Percentiles rank a stretch among this genome's conserved stretches.
phyloP scores from a whole-genome alignment of 2,329 filamentous ascomycete genomes.

The Botrytis pseudocinerea region DNA sequence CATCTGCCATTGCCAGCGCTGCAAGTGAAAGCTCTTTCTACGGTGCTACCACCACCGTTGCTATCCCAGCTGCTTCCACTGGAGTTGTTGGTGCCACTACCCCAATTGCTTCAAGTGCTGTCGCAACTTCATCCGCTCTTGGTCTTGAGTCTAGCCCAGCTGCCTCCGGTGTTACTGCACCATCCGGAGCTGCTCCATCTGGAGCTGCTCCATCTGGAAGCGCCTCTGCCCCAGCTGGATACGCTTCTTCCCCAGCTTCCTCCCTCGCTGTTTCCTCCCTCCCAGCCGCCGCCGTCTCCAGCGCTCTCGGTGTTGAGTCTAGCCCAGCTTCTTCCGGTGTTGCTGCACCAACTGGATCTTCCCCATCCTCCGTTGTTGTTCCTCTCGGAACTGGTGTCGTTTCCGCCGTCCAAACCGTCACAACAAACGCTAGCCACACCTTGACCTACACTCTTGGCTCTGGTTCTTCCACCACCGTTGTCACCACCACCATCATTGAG shows the following conservation, averaged over 20 bases:
- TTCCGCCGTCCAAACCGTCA: conserved; percentile 1
- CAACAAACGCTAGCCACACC: conserved; percentile 15
- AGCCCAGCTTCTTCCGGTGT: not conserved
- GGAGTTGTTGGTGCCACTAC: not conserved
- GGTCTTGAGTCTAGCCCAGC: not conserved
- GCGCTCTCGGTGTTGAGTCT: not conserved
- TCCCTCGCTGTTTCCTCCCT: not conserved
- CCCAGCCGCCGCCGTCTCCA: not conserved
- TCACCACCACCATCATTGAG: conserved; percentile 47
- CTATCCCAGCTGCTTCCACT: not conserved
- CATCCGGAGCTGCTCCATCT: too few relatives aligned
- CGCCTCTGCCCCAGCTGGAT: not conserved
- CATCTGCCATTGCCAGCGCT: conserved; percentile 24
- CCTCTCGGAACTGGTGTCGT: conserved; percentile 27
- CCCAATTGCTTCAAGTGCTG: not conserved
- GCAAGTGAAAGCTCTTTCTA: conserved; percentile 15
- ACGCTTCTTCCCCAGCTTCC: not conserved
- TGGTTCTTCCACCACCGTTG: conserved; percentile 47
- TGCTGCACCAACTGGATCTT: not conserved
- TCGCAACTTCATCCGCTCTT: not conserved
- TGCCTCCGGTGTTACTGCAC: not conserved
- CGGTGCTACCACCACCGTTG: not conserved
- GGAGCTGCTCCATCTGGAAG: too few relatives aligned
- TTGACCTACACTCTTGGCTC: conserved; percentile 46
- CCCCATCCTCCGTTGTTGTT: conserved; percentile 7